Evolutionary conservation across 441 rosid genomes (phyloP).

Genomic region (Viola pubescens): DNA sequence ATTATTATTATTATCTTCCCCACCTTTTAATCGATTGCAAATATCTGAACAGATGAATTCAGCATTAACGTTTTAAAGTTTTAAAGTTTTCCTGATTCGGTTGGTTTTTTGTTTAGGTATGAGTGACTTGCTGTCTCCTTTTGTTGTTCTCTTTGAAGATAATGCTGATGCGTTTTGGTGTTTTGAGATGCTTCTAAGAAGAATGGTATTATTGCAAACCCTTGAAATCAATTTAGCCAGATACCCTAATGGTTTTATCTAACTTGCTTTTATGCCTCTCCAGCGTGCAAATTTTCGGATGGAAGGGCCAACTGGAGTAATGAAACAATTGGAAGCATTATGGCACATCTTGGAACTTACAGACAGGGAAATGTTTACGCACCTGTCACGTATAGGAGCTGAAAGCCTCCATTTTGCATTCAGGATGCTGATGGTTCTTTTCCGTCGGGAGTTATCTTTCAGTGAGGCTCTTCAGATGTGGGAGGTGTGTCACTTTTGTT

Average conservation of each 20-base stretch:
- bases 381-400: conserved; percentile 76
- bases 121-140: conserved; percentile 96
- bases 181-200: conserved; percentile 95
- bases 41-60: background rate
- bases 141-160: conserved; percentile 86
- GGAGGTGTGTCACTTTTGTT: conserved; percentile 57
- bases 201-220: conserved; percentile 59
- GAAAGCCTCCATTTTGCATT: conserved; percentile 97
- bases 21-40: background rate
- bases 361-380: conserved; percentile 76
- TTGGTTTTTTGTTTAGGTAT: conserved; percentile 48
- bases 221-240: conserved; percentile 15
- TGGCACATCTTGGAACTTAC: conserved; percentile 80
- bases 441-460: conserved; percentile 82
- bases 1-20: background rate
- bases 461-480: conserved; percentile 82
- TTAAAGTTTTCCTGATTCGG: conserved; percentile 3
- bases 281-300: conserved; percentile 87
- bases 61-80: no score
- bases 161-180: conserved; percentile 98
- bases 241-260: conserved; percentile 19
- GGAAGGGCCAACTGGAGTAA: conserved; percentile 94
- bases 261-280: conserved; percentile 16
- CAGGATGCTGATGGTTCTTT: conserved; percentile 87
- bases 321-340: conserved; percentile 80